phyloP scores from a whole-genome alignment of 78 protist species.

The Corallochytrium limacisporum region DNA sequence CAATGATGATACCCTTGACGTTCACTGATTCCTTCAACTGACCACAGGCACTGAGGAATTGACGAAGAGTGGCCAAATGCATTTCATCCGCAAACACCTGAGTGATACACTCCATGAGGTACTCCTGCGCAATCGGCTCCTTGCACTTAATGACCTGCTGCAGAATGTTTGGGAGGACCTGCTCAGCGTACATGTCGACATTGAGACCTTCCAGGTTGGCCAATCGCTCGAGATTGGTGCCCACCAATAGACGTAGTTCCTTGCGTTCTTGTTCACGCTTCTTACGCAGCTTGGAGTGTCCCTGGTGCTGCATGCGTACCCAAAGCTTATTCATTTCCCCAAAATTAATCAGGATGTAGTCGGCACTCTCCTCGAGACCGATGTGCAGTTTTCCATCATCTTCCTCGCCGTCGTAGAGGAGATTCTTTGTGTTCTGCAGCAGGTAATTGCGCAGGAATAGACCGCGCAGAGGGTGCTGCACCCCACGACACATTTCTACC shows the following conservation, averaged over 20 bases:
- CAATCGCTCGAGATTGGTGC: constrained; percentile 76
- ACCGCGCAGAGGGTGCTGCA: constrained; percentile 97
- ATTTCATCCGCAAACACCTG: constrained; percentile 86
- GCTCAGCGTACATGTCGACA: constrained; percentile 10
- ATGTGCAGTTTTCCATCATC: constrained; percentile 18
- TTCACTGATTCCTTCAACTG: constrained; percentile 68
- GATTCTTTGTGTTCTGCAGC: constrained; percentile 30
- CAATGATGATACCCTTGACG: constrained; percentile 56
- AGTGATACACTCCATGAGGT: constrained; percentile 82
- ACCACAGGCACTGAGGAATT: constrained; percentile 43
- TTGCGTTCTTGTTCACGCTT: constrained; percentile 74
- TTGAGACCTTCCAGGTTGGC: constrained; percentile 73
- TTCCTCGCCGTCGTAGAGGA: not conserved
- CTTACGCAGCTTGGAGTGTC: constrained; percentile 57
- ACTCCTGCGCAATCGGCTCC: constrained; percentile 94
- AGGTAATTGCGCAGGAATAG: constrained; percentile 89
- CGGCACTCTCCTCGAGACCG: constrained; percentile 60
- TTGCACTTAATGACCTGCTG: constrained; percentile 69
- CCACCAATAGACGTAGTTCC: constrained; percentile 78
- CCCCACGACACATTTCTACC: constrained; percentile 95
- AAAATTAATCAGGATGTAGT: constrained; percentile 80
- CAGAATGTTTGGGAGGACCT: constrained; percentile 53
- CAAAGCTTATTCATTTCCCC: constrained; percentile 94
- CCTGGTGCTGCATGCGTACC: constrained; percentile 93
- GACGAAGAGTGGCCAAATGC: constrained; percentile 75